A percentile compares a stretch with the other conserved stretches of the same genome.
These are phyloP conservation scores for Camelina sativa DNA, from an alignment of 345 rosid genomes.

Conservation along the genomic window DNA sequence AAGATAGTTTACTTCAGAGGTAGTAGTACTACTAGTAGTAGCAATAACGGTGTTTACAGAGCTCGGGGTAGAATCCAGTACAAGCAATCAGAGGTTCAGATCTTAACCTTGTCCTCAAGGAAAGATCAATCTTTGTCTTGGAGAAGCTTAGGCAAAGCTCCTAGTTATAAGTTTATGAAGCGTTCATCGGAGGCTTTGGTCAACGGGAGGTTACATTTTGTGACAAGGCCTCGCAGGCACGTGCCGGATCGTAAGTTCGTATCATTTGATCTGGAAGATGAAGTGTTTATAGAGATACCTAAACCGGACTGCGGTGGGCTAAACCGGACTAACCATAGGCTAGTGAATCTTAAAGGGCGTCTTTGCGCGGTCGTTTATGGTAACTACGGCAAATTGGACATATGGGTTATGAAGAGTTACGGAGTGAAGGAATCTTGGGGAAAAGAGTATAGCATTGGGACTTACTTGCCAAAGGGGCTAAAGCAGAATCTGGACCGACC, in stretches of 20 bases:
- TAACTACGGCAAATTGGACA: constrained; percentile 73
- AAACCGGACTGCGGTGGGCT: constrained; percentile 76
- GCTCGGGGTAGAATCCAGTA: constrained; percentile 47
- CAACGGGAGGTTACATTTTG: constrained; percentile 83
- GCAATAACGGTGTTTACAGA: constrained; percentile 22
- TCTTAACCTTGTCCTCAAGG: constrained; percentile 52
- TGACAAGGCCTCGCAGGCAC: constrained; percentile 61
- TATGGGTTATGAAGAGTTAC: constrained; percentile 86
- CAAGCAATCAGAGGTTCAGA: constrained; percentile 61
- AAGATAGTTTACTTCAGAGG: constrained; percentile 61
- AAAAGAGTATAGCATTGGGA: constrained; percentile 63
- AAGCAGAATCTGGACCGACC: constrained; percentile 60
- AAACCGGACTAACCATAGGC: constrained; percentile 62
- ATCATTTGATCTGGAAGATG: constrained; percentile 76
- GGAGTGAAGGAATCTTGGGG: constrained; percentile 74
- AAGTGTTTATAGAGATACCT: constrained; percentile 73
- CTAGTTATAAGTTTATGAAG: constrained; percentile 55
- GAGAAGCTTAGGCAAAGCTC: constrained; percentile 75
- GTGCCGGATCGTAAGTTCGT: constrained; percentile 66
- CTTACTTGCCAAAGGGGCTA: constrained; percentile 72
- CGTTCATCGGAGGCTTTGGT: constrained; percentile 73
- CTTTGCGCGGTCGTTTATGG: constrained; percentile 72
- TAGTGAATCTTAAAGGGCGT: constrained; percentile 59
- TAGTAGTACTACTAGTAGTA: constrained; percentile 11
- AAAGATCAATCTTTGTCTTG: constrained; percentile 45